Base-by-base conservation (phyloP, 192 early-diverging fungal species). In the Backusella westeae region DNA sequence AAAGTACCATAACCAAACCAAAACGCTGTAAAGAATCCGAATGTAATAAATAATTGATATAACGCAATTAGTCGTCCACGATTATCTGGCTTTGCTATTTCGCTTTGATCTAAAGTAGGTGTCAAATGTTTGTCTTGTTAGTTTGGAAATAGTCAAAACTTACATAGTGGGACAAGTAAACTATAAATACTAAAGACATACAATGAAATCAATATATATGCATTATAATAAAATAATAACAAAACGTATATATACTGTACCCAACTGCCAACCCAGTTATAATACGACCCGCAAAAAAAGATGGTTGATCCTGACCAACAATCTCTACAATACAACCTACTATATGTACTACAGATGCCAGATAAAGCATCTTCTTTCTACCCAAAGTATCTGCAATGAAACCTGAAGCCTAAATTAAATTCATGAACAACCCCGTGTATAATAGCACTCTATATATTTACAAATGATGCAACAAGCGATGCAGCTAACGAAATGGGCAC, bases 21-120 rank as follows among this genome's bases (percentile, higher is more conserved):
- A 44, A 70, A 79, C 5, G 67, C 85, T 34, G 92, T 81, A 63
- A 82, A 79, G 67, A 90, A 88, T 19, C 92, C 96, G 84, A 95
- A 89, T 67, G 96, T 97, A 75, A 96, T 94, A 71, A 93, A 92
- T 81, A 94, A 89, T 81, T 98, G 96, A 79, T 96, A 92, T 34
- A 96, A 84, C 10, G 92, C 87, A 59, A 94, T 90, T 8, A 96
- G 87, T 15, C 92, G 89, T 29, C 95, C 95, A 75, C 95, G 93
- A 79, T 95, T 93, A 12, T 86, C 75, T 46, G 73, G 49, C 38
- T 34, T 67, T n/a, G 78, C 78, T 34, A 79, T 42, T 56, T 79
- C 74, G 44, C 74, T 75, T 75, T 75, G 74, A 67, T 75, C 74
- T 75, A 39, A 29, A 29, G 35, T 19, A n/a, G 34, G 2, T 67